Evolutionary conservation across 1,139 yeast genomes (phyloP).

Genomic region (Yamadazyma friedrichii): DNA sequence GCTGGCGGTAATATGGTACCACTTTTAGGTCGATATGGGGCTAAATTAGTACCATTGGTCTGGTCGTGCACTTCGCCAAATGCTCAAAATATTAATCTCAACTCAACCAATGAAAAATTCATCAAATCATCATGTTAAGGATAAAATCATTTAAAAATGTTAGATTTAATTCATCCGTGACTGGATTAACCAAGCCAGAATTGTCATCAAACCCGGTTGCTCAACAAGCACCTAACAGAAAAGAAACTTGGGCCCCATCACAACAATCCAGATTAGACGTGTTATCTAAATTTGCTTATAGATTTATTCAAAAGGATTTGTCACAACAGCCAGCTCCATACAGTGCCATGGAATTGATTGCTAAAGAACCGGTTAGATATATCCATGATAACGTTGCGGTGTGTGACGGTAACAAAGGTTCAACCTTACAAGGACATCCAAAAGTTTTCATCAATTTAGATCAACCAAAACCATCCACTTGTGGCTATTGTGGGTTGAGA

Average conservation of each 20-base stretch:
- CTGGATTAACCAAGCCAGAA: slow-evolving; percentile 40
- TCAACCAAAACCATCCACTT: slow-evolving; percentile 66
- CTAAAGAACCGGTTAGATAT: slow-evolving; percentile 68
- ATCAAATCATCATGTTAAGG: slow-evolving; percentile 8
- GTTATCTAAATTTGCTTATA: slow-evolving; percentile 51
- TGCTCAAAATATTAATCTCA: background rate
- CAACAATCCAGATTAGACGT: slow-evolving; percentile 66
- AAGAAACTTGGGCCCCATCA: slow-evolving; percentile 65
- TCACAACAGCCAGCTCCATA: slow-evolving; percentile 72
- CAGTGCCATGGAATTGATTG: slow-evolving; percentile 83
- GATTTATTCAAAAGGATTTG: slow-evolving; percentile 73
- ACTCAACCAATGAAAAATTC: slow-evolving; percentile 6
- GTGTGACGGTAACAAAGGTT: slow-evolving; percentile 79
- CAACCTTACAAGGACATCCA: slow-evolving; percentile 78
- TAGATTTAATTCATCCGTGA: slow-evolving; percentile 14
- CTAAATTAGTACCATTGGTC: too few species aligned
- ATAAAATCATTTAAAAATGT: slow-evolving; percentile 2
- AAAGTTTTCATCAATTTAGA: slow-evolving; percentile 80
- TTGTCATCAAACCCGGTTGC: slow-evolving; percentile 34
- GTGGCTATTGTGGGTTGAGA: slow-evolving; percentile 79
- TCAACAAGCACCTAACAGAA: slow-evolving; percentile 76
- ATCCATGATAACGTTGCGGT: slow-evolving; percentile 66
- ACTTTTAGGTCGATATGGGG: too few species aligned
- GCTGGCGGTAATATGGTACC: too few species aligned
- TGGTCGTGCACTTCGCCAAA: too few species aligned